phyloP scores from a whole-genome alignment of 2,329 filamentous ascomycete genomes.

The Fusarium xyrophilum region DNA sequence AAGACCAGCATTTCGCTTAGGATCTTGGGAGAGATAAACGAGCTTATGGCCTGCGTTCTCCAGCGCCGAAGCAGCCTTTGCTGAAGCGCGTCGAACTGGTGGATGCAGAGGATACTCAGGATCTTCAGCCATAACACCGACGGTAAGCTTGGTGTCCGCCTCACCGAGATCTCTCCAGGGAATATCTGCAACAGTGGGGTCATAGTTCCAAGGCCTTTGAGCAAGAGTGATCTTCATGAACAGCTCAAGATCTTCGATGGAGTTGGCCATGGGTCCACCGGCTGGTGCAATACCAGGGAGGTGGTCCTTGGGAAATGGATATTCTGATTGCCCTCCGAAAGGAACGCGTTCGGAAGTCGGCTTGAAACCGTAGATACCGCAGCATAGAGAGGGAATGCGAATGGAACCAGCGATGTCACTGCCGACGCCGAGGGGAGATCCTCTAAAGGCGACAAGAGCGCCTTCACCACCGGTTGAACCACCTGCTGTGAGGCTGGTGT shows the following conservation, averaged over 20 bases:
- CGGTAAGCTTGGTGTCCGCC: constrained; percentile 38
- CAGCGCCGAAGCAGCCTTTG: constrained; percentile 49
- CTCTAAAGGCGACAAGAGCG: constrained; percentile 33
- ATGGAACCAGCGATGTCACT: constrained; percentile 54
- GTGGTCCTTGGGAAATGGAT: constrained; percentile 20
- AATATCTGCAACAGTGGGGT: constrained; percentile 49
- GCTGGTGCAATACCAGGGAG: constrained; percentile 46
- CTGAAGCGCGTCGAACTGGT: constrained; percentile 54
- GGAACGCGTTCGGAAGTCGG: constrained; percentile 66
- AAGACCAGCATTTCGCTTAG: constrained; percentile 7
- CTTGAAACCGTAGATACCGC: constrained; percentile 62
- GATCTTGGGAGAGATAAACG: constrained; percentile 43
- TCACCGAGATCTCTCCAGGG: constrained; percentile 53
- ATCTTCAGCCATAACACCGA: constrained; percentile 59
- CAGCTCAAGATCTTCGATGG: constrained; percentile 40
- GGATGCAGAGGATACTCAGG: constrained; percentile 58
- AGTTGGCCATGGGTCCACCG: constrained; percentile 53
- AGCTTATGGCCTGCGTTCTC: constrained; percentile 54
- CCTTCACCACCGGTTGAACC: constrained; percentile 41
- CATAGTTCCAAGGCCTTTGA: constrained; percentile 53
- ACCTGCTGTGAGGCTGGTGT: constrained; percentile 46
- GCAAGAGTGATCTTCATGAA: constrained; percentile 50
- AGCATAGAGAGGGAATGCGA: constrained; percentile 59
- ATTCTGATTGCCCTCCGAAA: constrained; percentile 27
- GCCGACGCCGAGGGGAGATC: constrained; percentile 36